Base-by-base conservation (phyloP, 495 filamentous ascomycete genomes). In the Penicillium paradoxum region DNA sequence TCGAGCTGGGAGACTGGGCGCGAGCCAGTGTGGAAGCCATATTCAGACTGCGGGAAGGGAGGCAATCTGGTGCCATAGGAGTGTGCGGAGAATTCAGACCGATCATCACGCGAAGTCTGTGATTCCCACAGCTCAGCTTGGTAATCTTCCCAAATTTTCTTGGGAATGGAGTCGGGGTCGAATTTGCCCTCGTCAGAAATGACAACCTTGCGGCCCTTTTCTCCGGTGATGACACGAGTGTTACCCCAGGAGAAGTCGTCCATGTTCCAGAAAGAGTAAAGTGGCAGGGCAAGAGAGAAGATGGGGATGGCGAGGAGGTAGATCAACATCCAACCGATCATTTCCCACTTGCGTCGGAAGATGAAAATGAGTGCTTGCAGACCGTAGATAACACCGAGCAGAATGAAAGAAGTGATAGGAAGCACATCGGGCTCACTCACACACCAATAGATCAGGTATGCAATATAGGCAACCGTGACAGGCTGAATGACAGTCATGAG, bases 231-330 rank as follows among this genome's bases (percentile, higher is more conserved):
- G 37, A 99, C 79, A 79, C 95, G 91, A 0, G 93, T 98, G 68
- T 89, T 97, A 79, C 93, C 93, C 93, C 93, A 98, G 6, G 84
- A 86, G 82, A 99, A 99, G 76, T 99, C 93, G 68, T 99, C 93
- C 93, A 97, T 97, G 71, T 97, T 80, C 93, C 93, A 99, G 83
- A 99, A 99, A 39, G 91, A 79, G 71, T 97, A 99, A 6, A 99
- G 79, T 1, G 93, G 93, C 7, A 99, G 78, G 45, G 82, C 91
- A 55, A 95, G 87, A 25, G 89, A 83, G 80, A 95, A 97, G 56
- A 99, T 82, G 11, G 93, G 93, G 49, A 95, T 85, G 46, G 93
- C 95, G 21, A 93, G 59, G 41, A 99, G 77, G 71, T 99, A 99
- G 46, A 99, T 83, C 55, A 99, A 71, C 91, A 99, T 96, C 93